Evolutionary conservation across 1,139 yeast species (phyloP), one percentile per base, ranked within the genome.

Genomic region (Saccharomyces hybrid): DNA sequence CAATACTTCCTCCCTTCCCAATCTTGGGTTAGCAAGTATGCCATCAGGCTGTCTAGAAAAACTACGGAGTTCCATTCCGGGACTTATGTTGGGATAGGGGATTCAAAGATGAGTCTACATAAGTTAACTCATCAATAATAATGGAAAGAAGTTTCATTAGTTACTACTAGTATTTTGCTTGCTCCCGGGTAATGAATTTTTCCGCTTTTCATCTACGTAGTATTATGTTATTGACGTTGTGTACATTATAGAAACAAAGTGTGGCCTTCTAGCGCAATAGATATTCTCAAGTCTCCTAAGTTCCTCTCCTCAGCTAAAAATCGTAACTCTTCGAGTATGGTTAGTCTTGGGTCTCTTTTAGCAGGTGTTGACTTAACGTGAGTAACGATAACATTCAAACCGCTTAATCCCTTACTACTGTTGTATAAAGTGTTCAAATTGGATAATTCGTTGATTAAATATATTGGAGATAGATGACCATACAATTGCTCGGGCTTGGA

Each of bases 391-490:
- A 88, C 71, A 46, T 81, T 75, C 14, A 89, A 65, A 0, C 76
- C 81, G 13, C 68, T 55, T 9, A 52, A 46, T 8, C 59, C 57
- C 23, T 61, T 61, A 55, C 48, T 30, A 23, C 51, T 50, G 23
- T 54, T 52, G 27, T 56, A 61, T 42, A 59, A 51, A 42, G 56
- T 59, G 11, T 72, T 62, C 41, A 86, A 69, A n/a, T 59, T 63
- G 46, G 65, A 59, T 44, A 90, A 72, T 63, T 88, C 96, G 16
- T 72, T 66, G 13, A 87, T 75, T 42, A 90, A 70, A 61, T 80
- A 79, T 3, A 67, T 60, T 2, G 97, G 95, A 25, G 87, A 83
- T 68, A 90, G 68, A 70, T 90, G 97, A 1, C 97, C 97, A 66
- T 81, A 90, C 48, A 86, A 64, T 4, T 76, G 74, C 0, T 76